phyloP scores from a whole-genome alignment of 2,329 filamentous ascomycete species.

The Epichloe sibirici region DNA sequence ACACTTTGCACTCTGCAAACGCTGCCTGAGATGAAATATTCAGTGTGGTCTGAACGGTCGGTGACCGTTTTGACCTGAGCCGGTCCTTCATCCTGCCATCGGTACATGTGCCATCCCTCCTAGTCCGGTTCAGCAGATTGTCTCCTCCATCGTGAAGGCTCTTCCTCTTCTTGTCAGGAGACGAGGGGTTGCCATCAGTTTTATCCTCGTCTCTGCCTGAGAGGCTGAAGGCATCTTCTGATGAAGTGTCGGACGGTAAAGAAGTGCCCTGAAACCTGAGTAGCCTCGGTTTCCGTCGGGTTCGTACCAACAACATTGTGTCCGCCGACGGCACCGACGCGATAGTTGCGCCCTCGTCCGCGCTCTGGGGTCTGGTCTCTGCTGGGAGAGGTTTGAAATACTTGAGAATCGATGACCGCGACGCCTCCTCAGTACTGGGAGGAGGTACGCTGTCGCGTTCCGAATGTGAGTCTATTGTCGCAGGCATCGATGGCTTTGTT shows the following conservation, averaged over 20 bases:
- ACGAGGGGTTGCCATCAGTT: not conserved
- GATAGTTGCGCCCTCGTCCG: constrained; percentile 5
- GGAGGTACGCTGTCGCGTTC: not conserved
- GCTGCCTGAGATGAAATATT: constrained; percentile 29
- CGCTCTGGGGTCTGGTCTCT: not conserved
- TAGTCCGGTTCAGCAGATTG: not conserved
- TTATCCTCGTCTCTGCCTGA: constrained; percentile 1
- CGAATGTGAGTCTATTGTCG: not conserved
- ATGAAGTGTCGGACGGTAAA: constrained; percentile 5
- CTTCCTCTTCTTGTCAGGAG: not conserved
- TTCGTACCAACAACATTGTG: constrained; percentile 1
- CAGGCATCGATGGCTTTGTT: not conserved
- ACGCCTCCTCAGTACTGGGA: not conserved
- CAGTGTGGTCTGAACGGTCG: constrained; percentile 29
- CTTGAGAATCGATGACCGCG: constrained; percentile 24
- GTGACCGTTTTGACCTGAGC: not conserved
- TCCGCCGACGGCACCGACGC: constrained; percentile 9
- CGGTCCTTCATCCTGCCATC: constrained; percentile 1
- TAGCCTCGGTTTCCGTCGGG: constrained; percentile 15
- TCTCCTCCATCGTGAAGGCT: not conserved
- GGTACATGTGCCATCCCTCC: not conserved
- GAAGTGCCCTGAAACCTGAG: constrained; percentile 17
- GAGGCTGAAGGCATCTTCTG: not conserved
- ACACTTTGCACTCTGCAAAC: constrained; percentile 31
- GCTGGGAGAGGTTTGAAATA: constrained; percentile 27